A percentile compares a stretch with the other conserved stretches of the same genome.
phyloP scores from a whole-genome alignment of 2,329 filamentous ascomycete species.

The Phaeosphaeria sp. region DNA sequence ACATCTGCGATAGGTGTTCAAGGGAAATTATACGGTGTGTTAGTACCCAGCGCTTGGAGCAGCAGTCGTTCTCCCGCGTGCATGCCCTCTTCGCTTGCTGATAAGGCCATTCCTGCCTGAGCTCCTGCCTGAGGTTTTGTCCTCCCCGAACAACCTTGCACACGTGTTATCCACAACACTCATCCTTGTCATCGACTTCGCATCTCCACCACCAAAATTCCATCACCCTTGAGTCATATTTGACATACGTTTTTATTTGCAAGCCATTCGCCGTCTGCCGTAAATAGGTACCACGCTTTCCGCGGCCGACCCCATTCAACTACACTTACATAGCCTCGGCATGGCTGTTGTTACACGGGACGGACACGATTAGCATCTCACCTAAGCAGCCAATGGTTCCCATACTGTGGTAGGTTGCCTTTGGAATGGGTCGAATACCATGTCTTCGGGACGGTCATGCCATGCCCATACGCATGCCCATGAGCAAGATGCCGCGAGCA shows the following conservation, averaged over 20 bases:
- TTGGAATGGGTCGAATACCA: not conserved
- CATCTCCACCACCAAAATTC: not conserved
- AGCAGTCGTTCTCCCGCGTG: not conserved
- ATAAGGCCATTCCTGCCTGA: not conserved
- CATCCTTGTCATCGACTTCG: not conserved
- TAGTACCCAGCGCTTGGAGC: not conserved
- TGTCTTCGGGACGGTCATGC: not conserved
- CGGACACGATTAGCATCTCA: not conserved
- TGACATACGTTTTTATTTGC: not conserved
- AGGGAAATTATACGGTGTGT: not conserved
- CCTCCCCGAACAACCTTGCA: not conserved
- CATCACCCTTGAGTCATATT: conserved; percentile 1
- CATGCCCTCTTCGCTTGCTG: not conserved
- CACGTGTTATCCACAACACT: not conserved
- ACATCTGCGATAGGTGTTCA: not conserved
- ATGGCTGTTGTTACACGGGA: not conserved
- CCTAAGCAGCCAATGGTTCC: conserved; percentile 2
- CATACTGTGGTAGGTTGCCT: not conserved
- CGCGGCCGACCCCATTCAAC: not conserved
- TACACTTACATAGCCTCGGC: not conserved
- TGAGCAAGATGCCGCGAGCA: not conserved
- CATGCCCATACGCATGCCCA: too few species aligned
- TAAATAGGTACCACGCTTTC: not conserved
- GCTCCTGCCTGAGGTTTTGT: too few species aligned
- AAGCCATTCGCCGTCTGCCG: not conserved